Base-by-base conservation (phyloP, 257 asterid genomes). In the Solanum sitiens region DNA sequence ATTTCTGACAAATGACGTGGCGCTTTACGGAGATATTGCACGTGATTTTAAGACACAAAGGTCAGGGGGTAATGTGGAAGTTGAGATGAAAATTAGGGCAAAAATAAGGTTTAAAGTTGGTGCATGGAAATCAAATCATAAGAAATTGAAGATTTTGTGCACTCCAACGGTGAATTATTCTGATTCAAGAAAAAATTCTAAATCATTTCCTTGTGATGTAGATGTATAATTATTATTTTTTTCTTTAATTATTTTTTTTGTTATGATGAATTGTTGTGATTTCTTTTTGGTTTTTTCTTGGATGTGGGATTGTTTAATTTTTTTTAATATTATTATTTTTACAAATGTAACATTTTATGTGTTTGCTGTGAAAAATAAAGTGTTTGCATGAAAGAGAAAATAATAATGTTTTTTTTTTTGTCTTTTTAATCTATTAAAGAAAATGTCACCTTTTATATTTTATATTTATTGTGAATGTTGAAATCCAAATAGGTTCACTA, bases 71-170 rank as follows among this genome's bases (percentile, higher is more conserved):
- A 86, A 87, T 20, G 87, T 93, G 45, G 91, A 86, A 33, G 83
- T 97, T 90, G 93, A 92, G 35, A 89, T 96, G 23, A 89, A 89
- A 14, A 75, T 97, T 23, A 90, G 92, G 93, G 98, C 96, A 6
- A 93, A 92, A 80, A 93, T 97, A n/a, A 89, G 99, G 91, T 77
- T 93, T 45, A 95, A 94, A 92, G 88, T 96, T 12, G 99, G 99
- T 21, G 86, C 83, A 7, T 89, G 93, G 56, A 96, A 95, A 87
- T 90, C 91, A 12, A 87, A 89, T 23, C 98, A 93, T 85, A 93
- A 95, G 30, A 93, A 89, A 32, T 88, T 95, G 35, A 93, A 90
- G 95, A 89, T 93, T 15, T 11, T 65, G 5, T 97, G 99, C 87
- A 94, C 90, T 4, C 83, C 94, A 0, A 32, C 90, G 8, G 85